phyloP scores from a whole-genome alignment of 495 filamentous ascomycete species.

The Trichocladium uniseriatum region DNA sequence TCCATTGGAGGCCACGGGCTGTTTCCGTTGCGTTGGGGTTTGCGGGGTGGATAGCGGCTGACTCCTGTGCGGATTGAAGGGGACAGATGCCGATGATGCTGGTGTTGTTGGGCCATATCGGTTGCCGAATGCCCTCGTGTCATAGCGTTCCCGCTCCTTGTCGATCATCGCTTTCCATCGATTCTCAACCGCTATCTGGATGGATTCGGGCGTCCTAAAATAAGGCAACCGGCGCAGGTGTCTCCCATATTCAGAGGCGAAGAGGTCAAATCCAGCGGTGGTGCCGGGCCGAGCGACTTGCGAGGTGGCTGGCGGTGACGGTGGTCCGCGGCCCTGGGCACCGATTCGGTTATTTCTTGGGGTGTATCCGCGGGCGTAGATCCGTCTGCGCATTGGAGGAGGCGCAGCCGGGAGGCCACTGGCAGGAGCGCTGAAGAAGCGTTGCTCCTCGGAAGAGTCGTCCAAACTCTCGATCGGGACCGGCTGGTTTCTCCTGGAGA shows the following conservation, averaged over 20 bases:
- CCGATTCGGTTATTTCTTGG: too few relatives aligned
- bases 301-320: background rate
- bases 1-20: background rate
- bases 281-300: background rate
- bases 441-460: background rate
- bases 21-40: background rate
- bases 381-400: background rate
- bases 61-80: background rate
- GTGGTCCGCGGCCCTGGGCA: background rate
- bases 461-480: background rate
- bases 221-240: background rate
- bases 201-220: background rate
- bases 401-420: too few relatives aligned
- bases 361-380: background rate
- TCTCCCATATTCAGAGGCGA: background rate
- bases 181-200: background rate
- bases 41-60: background rate
- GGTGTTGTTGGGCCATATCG: background rate
- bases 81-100: background rate
- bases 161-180: background rate
- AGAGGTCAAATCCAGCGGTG: background rate
- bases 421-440: background rate
- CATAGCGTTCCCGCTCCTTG: background rate
- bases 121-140: background rate
- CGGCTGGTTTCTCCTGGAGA: background rate